Evolutionary conservation across 371 early-diverging fungal species (phyloP).

Genomic region (Mortierella sp.): DNA sequence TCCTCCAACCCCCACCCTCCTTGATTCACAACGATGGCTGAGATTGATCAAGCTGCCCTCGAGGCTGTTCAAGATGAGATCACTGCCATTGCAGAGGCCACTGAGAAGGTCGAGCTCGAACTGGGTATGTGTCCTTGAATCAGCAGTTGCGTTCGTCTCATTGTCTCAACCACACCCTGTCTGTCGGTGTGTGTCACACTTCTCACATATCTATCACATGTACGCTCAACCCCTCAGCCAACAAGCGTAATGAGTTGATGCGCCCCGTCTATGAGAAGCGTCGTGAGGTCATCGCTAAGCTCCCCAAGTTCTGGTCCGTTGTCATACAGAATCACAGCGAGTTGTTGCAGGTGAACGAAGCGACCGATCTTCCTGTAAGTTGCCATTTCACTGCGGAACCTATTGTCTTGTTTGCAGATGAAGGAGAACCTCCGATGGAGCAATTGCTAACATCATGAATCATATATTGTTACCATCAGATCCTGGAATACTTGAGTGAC

Average conservation of each 20-base stretch:
- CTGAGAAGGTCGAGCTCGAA: constrained; percentile 52
- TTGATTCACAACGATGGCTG: constrained; percentile 46
- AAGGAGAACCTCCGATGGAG: background rate
- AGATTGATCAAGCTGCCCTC: constrained; percentile 55
- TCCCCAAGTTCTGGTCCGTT: constrained; percentile 66
- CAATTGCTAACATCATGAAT: background rate
- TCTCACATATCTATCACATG: constrained; percentile 3
- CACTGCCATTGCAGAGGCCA: constrained; percentile 40
- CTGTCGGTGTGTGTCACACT: background rate
- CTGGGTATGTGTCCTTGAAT: constrained; percentile 35
- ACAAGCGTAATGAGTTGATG: constrained; percentile 59
- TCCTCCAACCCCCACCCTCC: constrained; percentile 1
- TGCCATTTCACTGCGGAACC: constrained; percentile 19
- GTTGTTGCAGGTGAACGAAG: constrained; percentile 9
- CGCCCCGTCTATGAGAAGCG: constrained; percentile 66
- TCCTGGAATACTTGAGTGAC: constrained; percentile 64
- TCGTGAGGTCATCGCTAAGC: constrained; percentile 64
- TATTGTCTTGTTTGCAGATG: constrained; percentile 5
- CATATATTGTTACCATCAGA: constrained; percentile 19
- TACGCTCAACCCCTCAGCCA: constrained; percentile 18
- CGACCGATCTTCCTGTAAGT: constrained; percentile 56
- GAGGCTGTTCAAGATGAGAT: constrained; percentile 55
- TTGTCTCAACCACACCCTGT: background rate
- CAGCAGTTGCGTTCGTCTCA: background rate
- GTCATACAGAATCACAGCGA: constrained; percentile 52